Conservation (phyloP, 2,329 filamentous ascomycete genomes). For the Monosporascus ibericus region DNA sequence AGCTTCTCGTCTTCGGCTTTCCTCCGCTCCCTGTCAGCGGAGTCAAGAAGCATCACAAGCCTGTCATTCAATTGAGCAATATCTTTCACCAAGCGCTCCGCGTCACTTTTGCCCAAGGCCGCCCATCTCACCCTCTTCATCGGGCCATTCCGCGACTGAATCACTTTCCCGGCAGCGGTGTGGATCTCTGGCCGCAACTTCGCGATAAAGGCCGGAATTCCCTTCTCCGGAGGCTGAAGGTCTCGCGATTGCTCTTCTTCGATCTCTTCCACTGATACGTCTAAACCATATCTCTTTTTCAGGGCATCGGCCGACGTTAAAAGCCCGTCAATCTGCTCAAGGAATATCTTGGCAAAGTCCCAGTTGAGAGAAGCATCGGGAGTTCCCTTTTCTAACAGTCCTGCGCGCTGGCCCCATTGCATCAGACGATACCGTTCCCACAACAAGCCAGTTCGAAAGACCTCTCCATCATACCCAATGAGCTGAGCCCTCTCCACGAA, state of each 20-base stretch:
- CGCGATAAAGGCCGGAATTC: no score
- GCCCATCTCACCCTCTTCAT: constrained; percentile 12
- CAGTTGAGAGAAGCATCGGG: constrained; percentile 7
- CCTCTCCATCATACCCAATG: constrained; percentile 13
- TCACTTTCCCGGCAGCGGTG: no score
- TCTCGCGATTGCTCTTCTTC: no score
- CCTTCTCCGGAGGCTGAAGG: no score
- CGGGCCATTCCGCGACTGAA: constrained; percentile 2
- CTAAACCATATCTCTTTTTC: no score
- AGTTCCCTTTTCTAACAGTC: constrained; percentile 5
- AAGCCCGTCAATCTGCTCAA: constrained; percentile 8
- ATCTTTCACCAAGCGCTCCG: constrained; percentile 7
- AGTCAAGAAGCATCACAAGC: constrained; percentile 13
- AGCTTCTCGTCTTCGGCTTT: constrained; percentile 8
- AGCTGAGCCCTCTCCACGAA: constrained; percentile 13
- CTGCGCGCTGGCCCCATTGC: constrained; percentile 10
- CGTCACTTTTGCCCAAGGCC: constrained; percentile 6
- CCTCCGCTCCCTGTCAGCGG: constrained; percentile 7
- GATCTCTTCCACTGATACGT: no score
- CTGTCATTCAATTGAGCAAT: constrained; percentile 9
- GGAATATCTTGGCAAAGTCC: constrained; percentile 10
- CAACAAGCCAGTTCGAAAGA: constrained; percentile 11
- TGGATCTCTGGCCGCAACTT: no score
- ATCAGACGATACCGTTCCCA: constrained; percentile 15
- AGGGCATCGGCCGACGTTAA: no score